A percentile compares a stretch with the other conserved stretches of the same genome.
Conservation (phyloP, 345 rosid species). For the Acer saccharum region DNA sequence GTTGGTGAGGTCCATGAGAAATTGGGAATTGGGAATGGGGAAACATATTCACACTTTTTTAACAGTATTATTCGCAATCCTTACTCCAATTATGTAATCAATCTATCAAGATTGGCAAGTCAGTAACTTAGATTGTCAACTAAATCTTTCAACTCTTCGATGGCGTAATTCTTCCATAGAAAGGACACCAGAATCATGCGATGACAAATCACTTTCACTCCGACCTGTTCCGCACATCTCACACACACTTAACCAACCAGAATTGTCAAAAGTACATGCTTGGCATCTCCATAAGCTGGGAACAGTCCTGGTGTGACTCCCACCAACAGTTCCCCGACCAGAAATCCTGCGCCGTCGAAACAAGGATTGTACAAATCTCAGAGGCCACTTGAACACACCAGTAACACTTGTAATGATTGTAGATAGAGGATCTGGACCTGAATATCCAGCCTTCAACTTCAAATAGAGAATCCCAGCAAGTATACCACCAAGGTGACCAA, state of each 20-base stretch:
- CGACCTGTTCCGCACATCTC: conserved; percentile 86
- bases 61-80: background rate
- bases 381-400: conserved; percentile 56
- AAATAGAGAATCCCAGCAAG: conserved; percentile 87
- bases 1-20: background rate
- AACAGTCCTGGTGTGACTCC: conserved; percentile 37
- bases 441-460: conserved; percentile 52
- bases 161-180: conserved; percentile 80
- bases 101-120: background rate
- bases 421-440: conserved; percentile 63
- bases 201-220: conserved; percentile 35
- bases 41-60: background rate
- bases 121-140: conserved; percentile 27
- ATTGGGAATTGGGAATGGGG: background rate
- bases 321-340: conserved; percentile 77
- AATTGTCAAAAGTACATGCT: conserved; percentile 86
- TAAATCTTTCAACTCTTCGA: conserved; percentile 81
- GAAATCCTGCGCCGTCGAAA: conserved; percentile 53
- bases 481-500: conserved; percentile 95
- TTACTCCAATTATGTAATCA: background rate
- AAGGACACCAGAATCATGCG: conserved; percentile 36
- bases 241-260: conserved; percentile 54
- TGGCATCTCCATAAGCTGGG: conserved; percentile 78
- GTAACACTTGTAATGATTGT: conserved; percentile 43
- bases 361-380: conserved; percentile 43